phyloP scores from a whole-genome alignment of 1,284 basidiomycete genomes.

The Prillingera fragicola region DNA sequence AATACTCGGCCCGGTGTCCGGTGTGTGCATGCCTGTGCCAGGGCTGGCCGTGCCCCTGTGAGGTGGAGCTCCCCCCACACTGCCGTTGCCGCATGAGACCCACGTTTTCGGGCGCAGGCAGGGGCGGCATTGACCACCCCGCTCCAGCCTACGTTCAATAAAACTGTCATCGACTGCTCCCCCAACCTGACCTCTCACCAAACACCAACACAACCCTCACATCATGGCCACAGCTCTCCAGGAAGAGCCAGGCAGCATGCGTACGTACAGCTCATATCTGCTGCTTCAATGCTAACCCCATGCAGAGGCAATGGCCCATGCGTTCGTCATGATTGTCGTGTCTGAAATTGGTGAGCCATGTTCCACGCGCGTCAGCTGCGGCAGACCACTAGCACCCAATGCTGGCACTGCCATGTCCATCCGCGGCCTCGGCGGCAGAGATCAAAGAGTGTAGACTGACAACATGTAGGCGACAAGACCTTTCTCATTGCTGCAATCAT shows the following conservation, averaged over 20 bases:
- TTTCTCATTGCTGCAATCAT: constrained; percentile 96
- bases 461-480: constrained; percentile 81
- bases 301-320: constrained; percentile 59
- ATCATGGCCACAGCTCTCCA: constrained; percentile 5
- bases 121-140: no score
- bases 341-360: constrained; percentile 61
- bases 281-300: constrained; percentile 3
- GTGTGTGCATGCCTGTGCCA: not conserved
- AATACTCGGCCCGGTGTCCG: not conserved
- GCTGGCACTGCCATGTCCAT: not conserved
- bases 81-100: no score
- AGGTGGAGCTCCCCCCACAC: no score
- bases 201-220: not conserved
- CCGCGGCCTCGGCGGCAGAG: not conserved
- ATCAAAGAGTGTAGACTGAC: not conserved
- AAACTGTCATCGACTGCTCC: no score
- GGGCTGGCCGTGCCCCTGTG: no score
- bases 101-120: no score
- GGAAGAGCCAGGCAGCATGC: constrained; percentile 7
- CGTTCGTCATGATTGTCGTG: constrained; percentile 81
- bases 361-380: not conserved
- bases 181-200: no score
- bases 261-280: constrained; percentile 1
- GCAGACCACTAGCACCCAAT: no score
- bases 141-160: no score